A percentile compares a stretch with the other conserved stretches of the same genome.
Evolutionary conservation across 148 eudicot species (phyloP).

Genomic region (Rheum nobile): DNA sequence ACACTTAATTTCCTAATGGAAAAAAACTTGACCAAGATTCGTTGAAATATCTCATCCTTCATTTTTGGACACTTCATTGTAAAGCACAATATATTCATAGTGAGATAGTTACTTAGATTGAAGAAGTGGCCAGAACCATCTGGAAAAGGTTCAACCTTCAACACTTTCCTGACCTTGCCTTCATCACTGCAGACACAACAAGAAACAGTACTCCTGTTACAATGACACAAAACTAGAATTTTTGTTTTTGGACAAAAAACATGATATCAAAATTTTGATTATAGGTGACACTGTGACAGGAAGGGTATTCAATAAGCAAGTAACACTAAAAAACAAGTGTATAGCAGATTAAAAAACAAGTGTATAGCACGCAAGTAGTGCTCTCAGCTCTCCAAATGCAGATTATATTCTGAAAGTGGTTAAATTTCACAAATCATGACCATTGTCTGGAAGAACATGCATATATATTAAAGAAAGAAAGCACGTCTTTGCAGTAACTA

Average conservation of each 20-base stretch:
- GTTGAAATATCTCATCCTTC: neutral
- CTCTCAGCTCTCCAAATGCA: neutral
- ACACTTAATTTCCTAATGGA: neutral
- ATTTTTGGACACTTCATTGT: neutral
- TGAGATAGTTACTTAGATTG: conserved; percentile 53
- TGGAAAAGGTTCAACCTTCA: conserved; percentile 94
- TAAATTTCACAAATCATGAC: neutral
- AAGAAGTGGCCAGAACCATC: conserved; percentile 98
- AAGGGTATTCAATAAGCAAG: neutral
- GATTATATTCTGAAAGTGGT: neutral
- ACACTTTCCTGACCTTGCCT: conserved; percentile 88
- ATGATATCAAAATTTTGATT: neutral
- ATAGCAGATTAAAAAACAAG: neutral
- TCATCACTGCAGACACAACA: conserved; percentile 54
- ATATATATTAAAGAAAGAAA: neutral
- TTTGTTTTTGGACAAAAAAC: neutral
- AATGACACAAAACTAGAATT: neutral
- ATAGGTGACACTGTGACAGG: neutral
- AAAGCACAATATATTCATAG: neutral
- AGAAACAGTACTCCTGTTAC: neutral
- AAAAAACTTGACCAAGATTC: neutral
- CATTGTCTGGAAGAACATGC: neutral
- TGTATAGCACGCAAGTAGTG: neutral
- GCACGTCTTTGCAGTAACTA: neutral
- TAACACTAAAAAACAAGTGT: neutral